A percentile compares a stretch with the other conserved stretches of the same genome.
Evolutionary conservation across 805 yeast genomes (phyloP).

Genomic region (Candida ovalis): DNA sequence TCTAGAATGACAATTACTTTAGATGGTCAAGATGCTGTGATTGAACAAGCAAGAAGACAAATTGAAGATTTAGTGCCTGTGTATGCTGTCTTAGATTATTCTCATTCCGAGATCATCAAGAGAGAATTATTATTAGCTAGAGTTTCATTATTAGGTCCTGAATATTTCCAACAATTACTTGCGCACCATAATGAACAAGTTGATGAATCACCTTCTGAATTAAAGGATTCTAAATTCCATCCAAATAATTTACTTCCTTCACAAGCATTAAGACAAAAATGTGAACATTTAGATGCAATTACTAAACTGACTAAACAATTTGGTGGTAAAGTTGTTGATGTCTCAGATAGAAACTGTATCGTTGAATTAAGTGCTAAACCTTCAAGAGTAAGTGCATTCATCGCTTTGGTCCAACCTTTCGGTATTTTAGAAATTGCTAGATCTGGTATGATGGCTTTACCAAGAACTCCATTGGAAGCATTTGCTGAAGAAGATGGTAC

Average conservation of each 20-base stretch:
- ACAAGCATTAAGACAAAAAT: conserved; percentile 92
- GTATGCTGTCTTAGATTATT: conserved; percentile 93
- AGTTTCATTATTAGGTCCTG: conserved; percentile 94
- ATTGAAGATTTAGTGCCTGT: conserved; percentile 97
- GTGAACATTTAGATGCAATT: conserved; percentile 81
- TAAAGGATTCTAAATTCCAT: conserved; percentile 54
- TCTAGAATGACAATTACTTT: conserved; percentile 96
- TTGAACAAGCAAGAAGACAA: conserved; percentile 97
- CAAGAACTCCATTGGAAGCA: conserved; percentile 83
- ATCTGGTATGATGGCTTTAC: conserved; percentile 98
- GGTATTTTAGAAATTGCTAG: conserved; percentile 96
- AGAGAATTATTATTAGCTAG: conserved; percentile 91
- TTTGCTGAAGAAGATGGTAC: conserved; percentile 44
- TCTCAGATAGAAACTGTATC: conserved; percentile 88
- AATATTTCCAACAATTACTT: conserved; percentile 91
- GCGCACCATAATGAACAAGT: conserved; percentile 68
- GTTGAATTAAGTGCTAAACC: conserved; percentile 96
- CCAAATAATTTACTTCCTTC: conserved; percentile 88
- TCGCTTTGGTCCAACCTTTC: conserved; percentile 88
- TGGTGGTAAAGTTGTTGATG: conserved; percentile 91
- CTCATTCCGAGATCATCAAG: conserved; percentile 82
- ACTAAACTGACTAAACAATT: conserved; percentile 77
- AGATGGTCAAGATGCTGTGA: conserved; percentile 91
- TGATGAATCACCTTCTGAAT: conserved; percentile 42
- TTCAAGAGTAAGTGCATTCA: conserved; percentile 77